Evolutionary conservation across 2,329 filamentous ascomycete genomes (phyloP).

Genomic region (Pseudogymnoascus sp.): DNA sequence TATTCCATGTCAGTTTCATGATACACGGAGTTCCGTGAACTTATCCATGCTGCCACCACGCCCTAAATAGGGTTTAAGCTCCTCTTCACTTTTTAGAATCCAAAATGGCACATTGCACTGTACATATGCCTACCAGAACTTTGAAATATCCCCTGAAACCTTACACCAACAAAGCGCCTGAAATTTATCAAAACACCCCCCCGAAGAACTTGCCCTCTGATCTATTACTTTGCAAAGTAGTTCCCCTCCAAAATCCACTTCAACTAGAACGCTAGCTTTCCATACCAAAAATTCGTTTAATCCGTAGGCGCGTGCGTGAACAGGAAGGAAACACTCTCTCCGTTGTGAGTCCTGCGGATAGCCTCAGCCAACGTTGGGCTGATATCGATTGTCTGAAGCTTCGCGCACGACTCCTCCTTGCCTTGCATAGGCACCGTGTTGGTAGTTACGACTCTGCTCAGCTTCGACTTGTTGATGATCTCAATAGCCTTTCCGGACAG

Average conservation of each 20-base stretch:
- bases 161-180: conserved; percentile 9
- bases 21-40: neutral
- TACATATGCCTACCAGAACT: conserved; percentile 3
- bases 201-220: neutral
- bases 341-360: conserved; percentile 62
- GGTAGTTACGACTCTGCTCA: conserved; percentile 77
- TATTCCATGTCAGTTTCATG: neutral
- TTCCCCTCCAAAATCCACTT: neutral
- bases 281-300: conserved; percentile 19
- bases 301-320: conserved; percentile 58
- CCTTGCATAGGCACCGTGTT: conserved; percentile 79
- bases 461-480: conserved; percentile 63
- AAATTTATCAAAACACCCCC: conserved; percentile 5
- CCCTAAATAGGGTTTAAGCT: neutral
- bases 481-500: conserved; percentile 82
- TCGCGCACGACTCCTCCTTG: conserved; percentile 69
- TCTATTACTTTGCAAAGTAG: conserved; percentile 3
- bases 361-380: conserved; percentile 73
- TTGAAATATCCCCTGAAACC: conserved; percentile 7
- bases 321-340: conserved; percentile 58
- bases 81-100: conserved; percentile 3
- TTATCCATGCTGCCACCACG: neutral
- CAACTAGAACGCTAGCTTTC: neutral
- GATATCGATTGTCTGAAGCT: conserved; percentile 86
- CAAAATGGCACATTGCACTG: conserved; percentile 3